Base-by-base conservation (phyloP, 495 filamentous ascomycete genomes). In the Aspergillus taichungensis region DNA sequence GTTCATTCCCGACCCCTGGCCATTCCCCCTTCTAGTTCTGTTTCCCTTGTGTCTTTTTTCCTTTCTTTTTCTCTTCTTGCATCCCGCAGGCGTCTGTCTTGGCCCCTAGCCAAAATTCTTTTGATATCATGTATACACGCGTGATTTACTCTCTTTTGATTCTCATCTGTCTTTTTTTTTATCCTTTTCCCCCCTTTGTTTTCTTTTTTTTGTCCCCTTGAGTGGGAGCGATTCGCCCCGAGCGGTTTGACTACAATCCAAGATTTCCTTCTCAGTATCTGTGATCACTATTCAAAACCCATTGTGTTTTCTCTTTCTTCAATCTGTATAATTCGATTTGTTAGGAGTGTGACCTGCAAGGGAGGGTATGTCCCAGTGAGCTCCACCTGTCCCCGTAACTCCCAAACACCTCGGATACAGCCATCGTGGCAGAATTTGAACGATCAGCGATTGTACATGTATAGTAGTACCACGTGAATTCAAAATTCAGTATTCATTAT, bases 61-160 rank as follows among this genome's bases (percentile, higher is more conserved):
- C 29, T 58, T 48, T 46, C 53, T 44, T 50, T 55, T 56, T 61
- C 54, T 59, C 55, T 60, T 52, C 18, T 65, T 73, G 69, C 68
- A 75, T 74, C 61, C 62, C 55, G 65, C 66, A 65, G 70, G 69
- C 66, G 64, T 71, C 62, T 59, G 56, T 68, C 62, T 62, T 69
- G 61, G 61, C 53, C 49, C 61, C 62, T 61, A 65, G 64, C 60
- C 52, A 43, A 59, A 52, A 61, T 57, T 51, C 40, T 55, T 56
- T 55, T 62, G 56, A 64, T 62, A 52, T 66, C 53, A 60, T 69
- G 58, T 61, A 59, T 56, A 50, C 56, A 53, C 57, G 61, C 49
- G 48, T 38, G 40, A 47, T 52, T 60, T 51, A 47, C 51, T 63
- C 50, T 52, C 50, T 46, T 47, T 53, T 56, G 13, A 39, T 49